A percentile compares a stretch with the other conserved stretches of the same genome.
phyloP scores from a whole-genome alignment of 148 eudicot genomes.

The Nepenthes gracilis region DNA sequence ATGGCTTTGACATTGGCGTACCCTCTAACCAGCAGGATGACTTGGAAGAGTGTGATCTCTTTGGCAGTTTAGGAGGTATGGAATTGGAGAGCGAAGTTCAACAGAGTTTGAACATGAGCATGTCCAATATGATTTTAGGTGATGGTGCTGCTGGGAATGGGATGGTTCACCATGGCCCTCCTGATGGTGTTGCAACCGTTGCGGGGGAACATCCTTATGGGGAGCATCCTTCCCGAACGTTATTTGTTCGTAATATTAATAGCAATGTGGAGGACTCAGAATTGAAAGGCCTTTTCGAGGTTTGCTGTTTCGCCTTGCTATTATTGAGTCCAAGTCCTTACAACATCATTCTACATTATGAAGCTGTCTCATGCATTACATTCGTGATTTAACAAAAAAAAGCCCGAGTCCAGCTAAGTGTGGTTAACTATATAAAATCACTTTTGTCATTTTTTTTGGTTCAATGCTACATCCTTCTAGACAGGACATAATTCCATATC shows the following conservation, averaged over 20 bases:
- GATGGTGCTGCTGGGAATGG: conserved; percentile 55
- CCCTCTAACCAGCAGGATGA: conserved; percentile 48
- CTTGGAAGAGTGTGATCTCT: conserved; percentile 67
- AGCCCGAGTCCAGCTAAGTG: too few relatives aligned
- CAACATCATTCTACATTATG: too few relatives aligned
- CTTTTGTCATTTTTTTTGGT: too few relatives aligned
- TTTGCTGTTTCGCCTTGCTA: conserved; percentile 5
- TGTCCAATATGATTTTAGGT: conserved; percentile 42
- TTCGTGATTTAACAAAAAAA: too few relatives aligned
- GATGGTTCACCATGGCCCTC: conserved; percentile 28
- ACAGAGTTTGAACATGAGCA: conserved; percentile 31
- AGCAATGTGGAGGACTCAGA: conserved; percentile 90
- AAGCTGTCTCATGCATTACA: too few relatives aligned
- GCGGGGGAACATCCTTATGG: conserved; percentile 81
- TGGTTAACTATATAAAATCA: too few relatives aligned
- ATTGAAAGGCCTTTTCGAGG: conserved; percentile 69
- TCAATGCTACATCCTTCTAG: too few relatives aligned
- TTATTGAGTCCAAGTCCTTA: not conserved
- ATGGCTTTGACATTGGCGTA: conserved; percentile 42
- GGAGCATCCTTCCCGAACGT: conserved; percentile 86
- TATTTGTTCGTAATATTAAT: conserved; percentile 85
- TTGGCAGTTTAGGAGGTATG: conserved; percentile 47
- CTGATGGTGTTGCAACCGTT: conserved; percentile 51
- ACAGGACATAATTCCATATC: too few relatives aligned
- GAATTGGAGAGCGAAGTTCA: conserved; percentile 61